These are phyloP conservation scores for Xylaria sp. DNA, from an alignment of 2,329 filamentous ascomycete genomes.

Conservation along the genomic window DNA sequence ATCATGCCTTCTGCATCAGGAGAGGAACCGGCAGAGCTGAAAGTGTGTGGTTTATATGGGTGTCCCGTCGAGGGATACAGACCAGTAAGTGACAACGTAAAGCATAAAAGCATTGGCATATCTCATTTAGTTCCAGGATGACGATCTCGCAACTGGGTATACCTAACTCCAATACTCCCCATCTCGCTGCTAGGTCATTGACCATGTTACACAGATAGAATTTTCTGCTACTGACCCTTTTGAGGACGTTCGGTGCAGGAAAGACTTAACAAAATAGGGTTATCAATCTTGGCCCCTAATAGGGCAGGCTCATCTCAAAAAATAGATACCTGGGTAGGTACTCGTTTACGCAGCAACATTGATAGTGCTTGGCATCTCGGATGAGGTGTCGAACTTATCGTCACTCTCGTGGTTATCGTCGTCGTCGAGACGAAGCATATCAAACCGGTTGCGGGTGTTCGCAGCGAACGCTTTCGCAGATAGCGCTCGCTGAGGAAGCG, in stretches of 20 bases:
- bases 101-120: conserved; percentile 11
- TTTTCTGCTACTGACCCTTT: not conserved
- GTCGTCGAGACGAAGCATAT: conserved; percentile 46
- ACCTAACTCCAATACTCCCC: conserved; percentile 29
- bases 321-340: not conserved
- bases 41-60: not conserved
- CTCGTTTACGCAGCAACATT: conserved; percentile 38
- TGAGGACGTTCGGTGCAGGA: not conserved
- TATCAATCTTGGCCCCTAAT: not conserved
- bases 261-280: not conserved
- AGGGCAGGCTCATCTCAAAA: not conserved
- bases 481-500: conserved; percentile 24
- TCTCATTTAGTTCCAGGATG: conserved; percentile 14
- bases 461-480: conserved; percentile 29
- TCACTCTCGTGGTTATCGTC: conserved; percentile 46
- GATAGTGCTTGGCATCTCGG: conserved; percentile 44
- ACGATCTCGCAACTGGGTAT: conserved; percentile 29
- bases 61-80: not conserved
- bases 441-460: conserved; percentile 44
- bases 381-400: conserved; percentile 48
- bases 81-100: not conserved
- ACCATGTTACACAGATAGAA: conserved; percentile 2
- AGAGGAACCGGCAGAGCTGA: not conserved
- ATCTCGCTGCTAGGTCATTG: conserved; percentile 13
- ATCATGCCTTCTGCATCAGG: not conserved